Base-by-base conservation (phyloP, 257 asterid species). In the Catharanthus roseus region DNA sequence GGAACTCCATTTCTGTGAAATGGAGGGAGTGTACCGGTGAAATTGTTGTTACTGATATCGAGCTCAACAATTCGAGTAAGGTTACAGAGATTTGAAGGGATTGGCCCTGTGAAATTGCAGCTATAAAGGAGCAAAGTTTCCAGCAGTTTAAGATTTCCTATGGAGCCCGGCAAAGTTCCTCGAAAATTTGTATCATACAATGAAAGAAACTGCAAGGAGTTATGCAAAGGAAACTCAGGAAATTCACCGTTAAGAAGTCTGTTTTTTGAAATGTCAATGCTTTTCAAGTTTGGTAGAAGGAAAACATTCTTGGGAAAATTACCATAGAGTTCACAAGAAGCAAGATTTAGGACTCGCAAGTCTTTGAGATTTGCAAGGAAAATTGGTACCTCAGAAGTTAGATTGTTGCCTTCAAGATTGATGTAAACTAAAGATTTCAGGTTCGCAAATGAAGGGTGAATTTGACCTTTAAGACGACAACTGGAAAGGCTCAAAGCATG, bases 71-170 rank as follows among this genome's bases (percentile, higher is more conserved):
- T 71, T 34, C 78, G 72, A 0, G 80, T 77, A 16, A 86, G 77
- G 36, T 71, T 74, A 26, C 74, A 58, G 36, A 86, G 72, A 3
- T 81, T 39, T 21, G 73, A 21, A 4, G 95, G 90, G 53, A 89
- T 79, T 0, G 5, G 38, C 33, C 96, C 93, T 1, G 50, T 56
- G 72, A 89, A 86, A 45, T 73, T 63, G 80, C 93, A 80, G 74
- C 23, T 57, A 0, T 65, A 60, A 63, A 88, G 74, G 60, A 78
- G 81, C 60, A 88, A 71, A 54, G 0, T 24, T 36, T 83, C 75
- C 70, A 88, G 39, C 81, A 68, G 65, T 28, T 60, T 69, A 39
- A 84, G 85, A 58, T 80, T 72, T 63, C 75, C 54, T 26, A 85
- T 77, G 36, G 90, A 83, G 41, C 62, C 54, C 0, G 89, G 89